Base-by-base conservation (phyloP, 2,329 filamentous ascomycete genomes). In the Davidsoniella australis region DNA sequence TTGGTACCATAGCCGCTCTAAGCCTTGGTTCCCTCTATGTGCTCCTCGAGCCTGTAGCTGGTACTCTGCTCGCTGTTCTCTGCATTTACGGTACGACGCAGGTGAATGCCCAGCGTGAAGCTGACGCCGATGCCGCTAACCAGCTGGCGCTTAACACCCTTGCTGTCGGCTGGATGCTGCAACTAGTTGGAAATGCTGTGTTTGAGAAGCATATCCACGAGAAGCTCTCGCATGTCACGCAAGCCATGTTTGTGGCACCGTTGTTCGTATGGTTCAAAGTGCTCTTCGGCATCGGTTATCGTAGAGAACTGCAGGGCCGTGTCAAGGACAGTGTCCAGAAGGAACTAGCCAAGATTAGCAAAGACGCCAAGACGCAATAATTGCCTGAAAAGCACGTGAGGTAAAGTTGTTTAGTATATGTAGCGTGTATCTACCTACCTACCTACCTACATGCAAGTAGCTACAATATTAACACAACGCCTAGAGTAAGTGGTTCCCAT, bases 251-350 rank as follows among this genome's bases (percentile, higher is more conserved):
- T 60, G 72, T 96, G 20, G 91, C 91, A 0, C 91, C 91, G 7
- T 82, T 98, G 59, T 98, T 96, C 58, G 89, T 96, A 52, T 98
- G 91, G 85, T 82, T 98, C 58, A 88, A 96, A 68, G 67, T 93
- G 20, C 72, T 98, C 23, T 98, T 98, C 69, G 78, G 73, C 59
- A 75, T 93, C 46, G 91, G 91, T 45, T 98, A 96, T 65, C 77
- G 91, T 53, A 84, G 81, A 1, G 87, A 94, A 63, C 70, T 98
- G 57, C 86, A 89, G 67, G 73, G 75, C 53, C 78, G 89, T 46
- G 76, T 96, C 41, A 78, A 89, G 54, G 78, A 80, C 61, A 78
- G 75, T 37, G 85, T 95, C 3, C 66, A 79, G 60, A 69, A 76
- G 57, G 85, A 94, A 62, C 73, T 95, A 55, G 72, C 76, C 57